A percentile compares a stretch with the other conserved stretches of the same genome.
Evolutionary conservation across 306 rosid species (phyloP).

Genomic region (Ormosia semicastrata): DNA sequence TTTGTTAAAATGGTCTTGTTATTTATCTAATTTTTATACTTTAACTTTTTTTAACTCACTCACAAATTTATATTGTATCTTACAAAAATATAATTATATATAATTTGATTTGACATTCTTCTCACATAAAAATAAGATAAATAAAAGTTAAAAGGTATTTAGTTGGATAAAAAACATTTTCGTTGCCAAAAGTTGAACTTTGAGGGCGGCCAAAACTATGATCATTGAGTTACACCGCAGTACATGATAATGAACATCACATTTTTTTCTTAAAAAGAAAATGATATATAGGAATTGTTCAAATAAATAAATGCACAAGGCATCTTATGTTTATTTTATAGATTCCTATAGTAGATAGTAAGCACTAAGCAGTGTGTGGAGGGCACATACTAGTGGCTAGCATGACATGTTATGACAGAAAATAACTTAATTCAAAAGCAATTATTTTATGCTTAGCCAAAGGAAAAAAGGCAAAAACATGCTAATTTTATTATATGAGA

Average conservation of each 20-base stretch:
- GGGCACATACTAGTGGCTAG: slow-evolving; percentile 28
- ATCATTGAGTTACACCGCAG: background rate
- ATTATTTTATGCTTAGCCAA: slow-evolving; percentile 5
- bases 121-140: too few relatives aligned
- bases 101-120: too few relatives aligned
- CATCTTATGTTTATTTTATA: slow-evolving; percentile 4
- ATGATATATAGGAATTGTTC: background rate
- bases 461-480: background rate
- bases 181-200: slow-evolving; percentile 39
- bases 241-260: background rate
- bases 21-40: too few relatives aligned
- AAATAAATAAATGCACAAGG: slow-evolving; percentile 22
- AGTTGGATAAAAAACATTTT: too few relatives aligned
- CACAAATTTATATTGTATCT: too few relatives aligned
- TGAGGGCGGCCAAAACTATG: slow-evolving; percentile 31
- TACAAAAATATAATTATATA: too few relatives aligned
- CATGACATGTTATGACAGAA: slow-evolving; percentile 29
- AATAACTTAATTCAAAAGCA: slow-evolving; percentile 17
- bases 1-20: too few relatives aligned
- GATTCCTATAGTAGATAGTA: slow-evolving; percentile 14
- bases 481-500: background rate
- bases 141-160: too few relatives aligned
- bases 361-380: background rate
- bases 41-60: too few relatives aligned
- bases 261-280: background rate